These are phyloP conservation scores for Periglandula ipomoeae DNA, from an alignment of 2,329 filamentous ascomycete species.

Conservation along the genomic window DNA sequence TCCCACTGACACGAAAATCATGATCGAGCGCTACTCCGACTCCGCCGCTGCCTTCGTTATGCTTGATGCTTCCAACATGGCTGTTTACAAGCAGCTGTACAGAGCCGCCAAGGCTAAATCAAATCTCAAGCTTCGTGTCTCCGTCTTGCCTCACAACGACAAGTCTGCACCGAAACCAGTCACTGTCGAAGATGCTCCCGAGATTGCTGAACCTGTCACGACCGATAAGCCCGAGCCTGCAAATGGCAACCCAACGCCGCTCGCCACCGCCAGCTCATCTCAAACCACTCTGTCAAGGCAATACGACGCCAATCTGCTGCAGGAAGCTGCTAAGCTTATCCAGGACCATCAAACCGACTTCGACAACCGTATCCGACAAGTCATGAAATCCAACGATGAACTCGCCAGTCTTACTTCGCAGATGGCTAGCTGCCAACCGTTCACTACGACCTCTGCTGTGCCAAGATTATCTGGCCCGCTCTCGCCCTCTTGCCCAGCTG, in stretches of 20 bases:
- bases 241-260: constrained; percentile 11
- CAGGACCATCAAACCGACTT: constrained; percentile 17
- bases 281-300: constrained; percentile 16
- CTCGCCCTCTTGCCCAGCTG: not conserved
- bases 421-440: constrained; percentile 3
- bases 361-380: constrained; percentile 17
- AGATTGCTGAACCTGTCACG: constrained; percentile 25
- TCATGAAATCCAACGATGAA: constrained; percentile 16
- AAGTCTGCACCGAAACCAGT: constrained; percentile 30
- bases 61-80: constrained; percentile 66
- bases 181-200: constrained; percentile 41
- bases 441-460: not conserved
- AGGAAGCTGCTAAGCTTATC: constrained; percentile 18
- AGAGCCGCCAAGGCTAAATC: constrained; percentile 96
- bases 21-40: constrained; percentile 92
- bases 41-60: constrained; percentile 73
- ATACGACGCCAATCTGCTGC: constrained; percentile 17
- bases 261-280: constrained; percentile 8
- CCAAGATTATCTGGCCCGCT: not conserved
- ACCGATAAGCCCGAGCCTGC: not conserved
- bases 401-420: constrained; percentile 7
- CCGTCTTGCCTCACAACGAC: constrained; percentile 29
- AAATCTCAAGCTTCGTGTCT: constrained; percentile 83
- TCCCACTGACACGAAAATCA: constrained; percentile 28
- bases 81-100: constrained; percentile 94